Percentiles rank a stretch among this genome's conserved stretches.
Conservation (phyloP, 768 basidiomycete species). For the Boletales sp. region DNA sequence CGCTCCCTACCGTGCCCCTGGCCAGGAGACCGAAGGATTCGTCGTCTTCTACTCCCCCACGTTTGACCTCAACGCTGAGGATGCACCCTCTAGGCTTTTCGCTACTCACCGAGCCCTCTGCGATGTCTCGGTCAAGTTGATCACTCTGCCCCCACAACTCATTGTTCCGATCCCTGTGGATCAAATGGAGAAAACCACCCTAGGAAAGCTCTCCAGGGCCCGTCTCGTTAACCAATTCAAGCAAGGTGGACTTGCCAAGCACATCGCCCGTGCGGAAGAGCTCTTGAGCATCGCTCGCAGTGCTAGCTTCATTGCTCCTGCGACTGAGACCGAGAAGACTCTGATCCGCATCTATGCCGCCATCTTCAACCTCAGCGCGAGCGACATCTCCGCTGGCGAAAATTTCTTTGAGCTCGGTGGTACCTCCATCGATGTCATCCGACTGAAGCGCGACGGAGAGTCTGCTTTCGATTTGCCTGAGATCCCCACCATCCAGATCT, state of each 20-base stretch:
- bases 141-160: constrained; percentile 33
- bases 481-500: constrained; percentile 39
- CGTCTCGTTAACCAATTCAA: constrained; percentile 34
- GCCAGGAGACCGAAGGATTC: constrained; percentile 40
- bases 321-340: constrained; percentile 24
- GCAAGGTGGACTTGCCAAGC: constrained; percentile 31
- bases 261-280: constrained; percentile 28
- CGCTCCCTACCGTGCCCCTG: constrained; percentile 34
- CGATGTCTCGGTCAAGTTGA: constrained; percentile 29
- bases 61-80: constrained; percentile 21
- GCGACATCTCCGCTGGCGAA: constrained; percentile 26
- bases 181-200: constrained; percentile 39
- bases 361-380: constrained; percentile 27
- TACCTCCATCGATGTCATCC: constrained; percentile 38
- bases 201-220: constrained; percentile 45
- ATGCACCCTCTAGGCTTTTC: constrained; percentile 22
- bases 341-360: constrained; percentile 29
- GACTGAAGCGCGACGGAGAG: constrained; percentile 28
- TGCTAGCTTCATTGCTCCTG: constrained; percentile 19
- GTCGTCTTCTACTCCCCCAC: constrained; percentile 34
- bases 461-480: constrained; percentile 26
- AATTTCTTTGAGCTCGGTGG: constrained; percentile 43
- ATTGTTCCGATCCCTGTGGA: constrained; percentile 37
- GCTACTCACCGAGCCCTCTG: constrained; percentile 31
- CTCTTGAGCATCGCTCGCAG: constrained; percentile 21